Percentiles rank a stretch among this genome's conserved stretches.
These are phyloP conservation scores for Nidula microcarpa DNA, from an alignment of 768 basidiomycete species.

Conservation along the genomic window DNA sequence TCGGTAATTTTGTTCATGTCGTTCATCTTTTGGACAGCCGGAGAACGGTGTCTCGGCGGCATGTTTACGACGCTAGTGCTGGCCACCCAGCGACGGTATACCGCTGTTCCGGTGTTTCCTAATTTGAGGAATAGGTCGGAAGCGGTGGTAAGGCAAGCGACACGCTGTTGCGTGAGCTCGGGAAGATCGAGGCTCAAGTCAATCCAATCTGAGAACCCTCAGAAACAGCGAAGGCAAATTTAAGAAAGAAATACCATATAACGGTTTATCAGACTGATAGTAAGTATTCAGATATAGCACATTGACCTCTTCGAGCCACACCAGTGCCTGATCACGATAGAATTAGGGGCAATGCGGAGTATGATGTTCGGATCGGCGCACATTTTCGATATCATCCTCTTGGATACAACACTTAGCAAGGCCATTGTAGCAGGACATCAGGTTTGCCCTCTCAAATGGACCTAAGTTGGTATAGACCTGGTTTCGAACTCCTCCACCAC, in stretches of 20 bases:
- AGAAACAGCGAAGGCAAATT: background rate
- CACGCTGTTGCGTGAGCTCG: constrained; percentile 21
- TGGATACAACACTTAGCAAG: no score
- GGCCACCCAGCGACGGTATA: constrained; percentile 19
- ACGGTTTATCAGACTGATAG: constrained; percentile 5
- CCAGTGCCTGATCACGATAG: constrained; percentile 16
- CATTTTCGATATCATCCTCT: no score
- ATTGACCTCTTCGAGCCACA: constrained; percentile 23
- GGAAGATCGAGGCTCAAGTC: constrained; percentile 17
- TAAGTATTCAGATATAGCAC: constrained; percentile 16
- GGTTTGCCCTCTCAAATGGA: no score
- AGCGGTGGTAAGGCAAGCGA: constrained; percentile 14
- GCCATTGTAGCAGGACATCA: no score
- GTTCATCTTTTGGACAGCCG: constrained; percentile 3
- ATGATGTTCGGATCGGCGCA: no score
- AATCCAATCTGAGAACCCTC: constrained; percentile 8
- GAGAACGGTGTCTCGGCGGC: constrained; percentile 9
- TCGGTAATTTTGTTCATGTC: constrained; percentile 1
- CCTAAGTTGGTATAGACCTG: no score
- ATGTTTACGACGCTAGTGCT: constrained; percentile 2
- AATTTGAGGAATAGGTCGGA: constrained; percentile 23
- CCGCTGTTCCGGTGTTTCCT: constrained; percentile 28
- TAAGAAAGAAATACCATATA: constrained; percentile 8
- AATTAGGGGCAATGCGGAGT: background rate
- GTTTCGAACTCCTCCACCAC: no score